Evolutionary conservation across 2,329 filamentous ascomycete genomes (phyloP).

Genomic region (Arthrobotrys entomopaga): DNA sequence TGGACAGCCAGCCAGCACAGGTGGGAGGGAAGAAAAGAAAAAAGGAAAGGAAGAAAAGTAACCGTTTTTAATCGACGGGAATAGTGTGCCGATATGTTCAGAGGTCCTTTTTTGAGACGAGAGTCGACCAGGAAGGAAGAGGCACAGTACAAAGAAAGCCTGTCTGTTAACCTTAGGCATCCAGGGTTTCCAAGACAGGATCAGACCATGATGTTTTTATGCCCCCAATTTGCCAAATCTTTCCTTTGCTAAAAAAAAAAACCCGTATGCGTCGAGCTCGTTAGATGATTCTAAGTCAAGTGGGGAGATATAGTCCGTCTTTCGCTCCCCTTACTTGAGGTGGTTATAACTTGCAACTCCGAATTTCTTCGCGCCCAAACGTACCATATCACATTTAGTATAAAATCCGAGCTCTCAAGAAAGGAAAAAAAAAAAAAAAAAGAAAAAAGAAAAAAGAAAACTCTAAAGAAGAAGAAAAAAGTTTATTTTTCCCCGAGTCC

Average conservation of each 20-base stretch:
- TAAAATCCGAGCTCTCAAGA: constrained; percentile 15
- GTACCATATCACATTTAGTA: constrained; percentile 1
- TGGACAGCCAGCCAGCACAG: constrained; percentile 23
- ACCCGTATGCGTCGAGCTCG: background rate
- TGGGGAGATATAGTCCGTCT: constrained; percentile 4
- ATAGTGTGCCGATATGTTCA: background rate
- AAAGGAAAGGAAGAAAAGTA: constrained; percentile 3
- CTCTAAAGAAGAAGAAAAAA: constrained; percentile 7
- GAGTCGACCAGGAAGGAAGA: background rate
- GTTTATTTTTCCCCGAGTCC: background rate
- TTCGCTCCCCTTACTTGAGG: background rate
- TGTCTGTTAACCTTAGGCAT: background rate
- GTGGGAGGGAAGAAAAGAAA: constrained; percentile 37
- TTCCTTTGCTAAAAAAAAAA: constrained; percentile 9
- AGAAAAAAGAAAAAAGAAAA: background rate
- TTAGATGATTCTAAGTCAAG: constrained; percentile 3
- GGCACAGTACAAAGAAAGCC: constrained; percentile 2
- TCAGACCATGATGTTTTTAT: constrained; percentile 19
- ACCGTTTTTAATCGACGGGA: background rate
- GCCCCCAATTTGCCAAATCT: constrained; percentile 2
- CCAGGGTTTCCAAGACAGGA: constrained; percentile 1
- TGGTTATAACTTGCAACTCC: constrained; percentile 14
- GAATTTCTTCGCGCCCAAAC: constrained; percentile 19
- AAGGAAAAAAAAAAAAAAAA: background rate
- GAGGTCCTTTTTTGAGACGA: background rate